Base-by-base conservation (phyloP, 257 asterid genomes). In the Agastache rugosa region DNA sequence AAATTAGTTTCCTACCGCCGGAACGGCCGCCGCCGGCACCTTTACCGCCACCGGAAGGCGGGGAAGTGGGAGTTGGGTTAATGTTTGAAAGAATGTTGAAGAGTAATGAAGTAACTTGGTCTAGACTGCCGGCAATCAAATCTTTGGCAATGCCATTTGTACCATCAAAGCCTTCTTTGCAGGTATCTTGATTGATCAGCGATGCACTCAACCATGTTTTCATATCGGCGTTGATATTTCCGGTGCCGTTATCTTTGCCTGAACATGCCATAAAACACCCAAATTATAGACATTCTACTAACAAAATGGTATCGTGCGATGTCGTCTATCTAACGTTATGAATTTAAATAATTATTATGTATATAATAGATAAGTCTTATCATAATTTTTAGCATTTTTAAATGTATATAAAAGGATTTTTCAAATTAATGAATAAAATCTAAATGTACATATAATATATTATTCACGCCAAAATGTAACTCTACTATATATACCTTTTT, bases 121-220 rank as follows among this genome's bases (percentile, higher is more conserved):
- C 75, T 1, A 83, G 70, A 65, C 76, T 54, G 14, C 80, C 69
- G 0, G 80, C 69, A 1, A 82, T 59, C 11, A 77, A 48, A 3
- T 64, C 58, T 65, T 77, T 47, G 72, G 80, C 61, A 1, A 67
- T 67, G 54, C 73, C 35, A 6, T 78, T 79, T 11, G 83, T 83
- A 12, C 84, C 89, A 7, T 83, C 84, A n/a, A 87, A 79, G 20
- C 88, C 91, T 66, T 87, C 88, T 16, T 45, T 61, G 81, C 93
- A 89, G 6, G 93, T 83, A 27, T 85, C 91, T 79, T 84, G 93
- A 63, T 87, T 87, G 19, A 63, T 56, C 2, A 89, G 62, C 11
- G 87, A 89, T 22, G 85, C 86, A 69, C 88, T 87, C 25, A 87
- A 63, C 92, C 91, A 84, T 71, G 96, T 82, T 56, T 84, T 82